These are phyloP conservation scores for Evernia prunastri DNA, from an alignment of 495 filamentous ascomycete species.

Conservation along the genomic window DNA sequence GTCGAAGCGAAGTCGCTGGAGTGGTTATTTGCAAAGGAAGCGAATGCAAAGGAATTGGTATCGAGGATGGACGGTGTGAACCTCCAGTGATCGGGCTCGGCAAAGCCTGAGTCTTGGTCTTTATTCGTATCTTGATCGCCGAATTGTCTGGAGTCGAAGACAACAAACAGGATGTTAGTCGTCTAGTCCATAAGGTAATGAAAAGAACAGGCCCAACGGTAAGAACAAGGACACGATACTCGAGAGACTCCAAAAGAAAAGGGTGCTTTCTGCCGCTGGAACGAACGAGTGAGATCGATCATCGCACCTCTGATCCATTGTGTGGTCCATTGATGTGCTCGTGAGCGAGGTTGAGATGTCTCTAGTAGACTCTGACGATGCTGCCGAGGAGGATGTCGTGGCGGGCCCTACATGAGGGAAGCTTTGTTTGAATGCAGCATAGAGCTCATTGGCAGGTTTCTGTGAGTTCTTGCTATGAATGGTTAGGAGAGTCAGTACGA, in stretches of 20 bases:
- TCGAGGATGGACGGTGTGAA: slow-evolving; percentile 87
- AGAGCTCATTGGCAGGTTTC: slow-evolving; percentile 79
- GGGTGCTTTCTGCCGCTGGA: background rate
- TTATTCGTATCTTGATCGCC: slow-evolving; percentile 54
- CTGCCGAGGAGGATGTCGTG: slow-evolving; percentile 28
- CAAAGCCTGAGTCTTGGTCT: slow-evolving; percentile 73
- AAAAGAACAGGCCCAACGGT: background rate
- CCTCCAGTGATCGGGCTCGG: slow-evolving; percentile 68
- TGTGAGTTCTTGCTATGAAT: slow-evolving; percentile 64
- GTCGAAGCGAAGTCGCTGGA: slow-evolving; percentile 86
- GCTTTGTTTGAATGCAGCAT: slow-evolving; percentile 72
- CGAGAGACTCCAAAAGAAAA: slow-evolving; percentile 4
- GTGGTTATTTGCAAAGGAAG: slow-evolving; percentile 67
- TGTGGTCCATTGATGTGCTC: slow-evolving; percentile 36
- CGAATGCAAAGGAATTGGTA: slow-evolving; percentile 72
- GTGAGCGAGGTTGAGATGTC: slow-evolving; percentile 35
- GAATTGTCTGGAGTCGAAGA: slow-evolving; percentile 33
- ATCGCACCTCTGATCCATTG: slow-evolving; percentile 47
- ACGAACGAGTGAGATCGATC: slow-evolving; percentile 13
- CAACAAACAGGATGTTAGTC: slow-evolving; percentile 27
- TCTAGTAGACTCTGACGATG: slow-evolving; percentile 33
- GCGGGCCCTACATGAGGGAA: slow-evolving; percentile 60
- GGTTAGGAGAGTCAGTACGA: slow-evolving; percentile 5
- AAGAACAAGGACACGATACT: slow-evolving; percentile 6
- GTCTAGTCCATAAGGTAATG: slow-evolving; percentile 23